Evolutionary conservation across 257 asterid species (phyloP).

Genomic region (Lycium barbarum): DNA sequence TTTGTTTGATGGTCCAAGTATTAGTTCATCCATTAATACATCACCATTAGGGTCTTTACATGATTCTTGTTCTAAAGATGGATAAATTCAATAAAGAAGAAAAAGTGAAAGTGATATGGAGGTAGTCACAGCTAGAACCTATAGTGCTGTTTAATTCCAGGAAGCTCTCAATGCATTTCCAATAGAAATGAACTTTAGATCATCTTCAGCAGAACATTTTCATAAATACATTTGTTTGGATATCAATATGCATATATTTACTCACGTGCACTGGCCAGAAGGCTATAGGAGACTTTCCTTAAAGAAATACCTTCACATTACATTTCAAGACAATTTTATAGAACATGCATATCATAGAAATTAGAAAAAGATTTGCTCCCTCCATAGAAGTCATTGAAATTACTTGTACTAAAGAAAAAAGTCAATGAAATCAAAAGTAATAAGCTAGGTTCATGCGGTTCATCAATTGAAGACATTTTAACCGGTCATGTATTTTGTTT

Average conservation of each 20-base stretch:
- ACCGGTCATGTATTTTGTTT: neutral
- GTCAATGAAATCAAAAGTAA: neutral
- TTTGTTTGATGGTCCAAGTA: neutral
- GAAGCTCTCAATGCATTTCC: neutral
- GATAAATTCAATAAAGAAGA: neutral
- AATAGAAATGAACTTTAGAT: neutral
- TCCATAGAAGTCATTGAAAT: neutral
- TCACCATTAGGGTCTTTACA: neutral
- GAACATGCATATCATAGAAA: neutral
- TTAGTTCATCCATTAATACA: neutral
- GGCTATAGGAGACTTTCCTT: neutral
- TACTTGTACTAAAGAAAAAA: neutral
- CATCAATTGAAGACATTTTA: neutral
- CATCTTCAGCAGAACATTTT: neutral
- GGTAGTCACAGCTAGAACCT: neutral
- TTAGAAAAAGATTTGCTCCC: neutral
- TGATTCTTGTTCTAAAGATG: neutral
- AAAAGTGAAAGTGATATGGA: neutral
- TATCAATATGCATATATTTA: neutral
- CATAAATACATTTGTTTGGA: neutral
- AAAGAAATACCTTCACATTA: neutral
- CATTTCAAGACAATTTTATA: neutral
- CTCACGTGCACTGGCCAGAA: neutral
- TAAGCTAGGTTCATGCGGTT: neutral
- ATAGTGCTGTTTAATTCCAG: neutral